Percentiles rank a stretch among this genome's conserved stretches.
Conservation (phyloP, 768 basidiomycete species). For the Calocera cornea region DNA sequence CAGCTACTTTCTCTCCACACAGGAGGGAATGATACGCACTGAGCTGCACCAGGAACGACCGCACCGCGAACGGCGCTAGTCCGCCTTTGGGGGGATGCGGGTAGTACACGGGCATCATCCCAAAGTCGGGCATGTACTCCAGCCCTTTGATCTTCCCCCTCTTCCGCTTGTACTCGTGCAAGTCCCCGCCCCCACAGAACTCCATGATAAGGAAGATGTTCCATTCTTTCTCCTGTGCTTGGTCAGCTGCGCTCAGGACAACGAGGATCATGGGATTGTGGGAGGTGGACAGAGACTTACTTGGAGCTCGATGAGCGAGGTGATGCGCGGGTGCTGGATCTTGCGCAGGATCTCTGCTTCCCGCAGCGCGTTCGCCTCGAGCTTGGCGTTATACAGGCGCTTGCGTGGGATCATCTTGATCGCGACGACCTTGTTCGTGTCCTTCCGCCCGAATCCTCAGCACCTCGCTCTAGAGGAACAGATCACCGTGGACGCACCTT, state of each 20-base stretch:
- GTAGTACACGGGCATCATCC: constrained; percentile 65
- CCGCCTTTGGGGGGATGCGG: constrained; percentile 87
- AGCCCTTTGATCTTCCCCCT: constrained; percentile 85
- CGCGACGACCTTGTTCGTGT: constrained; percentile 66
- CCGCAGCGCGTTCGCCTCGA: constrained; percentile 56
- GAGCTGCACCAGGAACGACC: constrained; percentile 84
- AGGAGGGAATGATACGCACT: constrained; percentile 35
- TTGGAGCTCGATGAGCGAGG: constrained; percentile 82
- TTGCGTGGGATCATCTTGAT: constrained; percentile 93
- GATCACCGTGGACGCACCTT: constrained; percentile 41
- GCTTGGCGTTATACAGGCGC: constrained; percentile 93
- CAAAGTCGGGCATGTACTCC: constrained; percentile 60
- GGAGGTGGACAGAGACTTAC: too few relatives aligned
- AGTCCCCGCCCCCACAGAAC: constrained; percentile 89
- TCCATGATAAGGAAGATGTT: constrained; percentile 89
- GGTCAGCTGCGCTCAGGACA: constrained; percentile 5
- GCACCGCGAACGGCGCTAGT: constrained; percentile 75
- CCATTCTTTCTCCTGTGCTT: constrained; percentile 30
- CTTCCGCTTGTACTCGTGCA: constrained; percentile 94
- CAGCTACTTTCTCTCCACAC: neutral
- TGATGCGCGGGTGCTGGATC: constrained; percentile 84
- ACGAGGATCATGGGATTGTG: too few relatives aligned
- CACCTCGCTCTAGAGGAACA: neutral
- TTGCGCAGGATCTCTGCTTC: constrained; percentile 60
- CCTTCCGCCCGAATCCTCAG: constrained; percentile 31